Evolutionary conservation across 176 grass and related monocot species (phyloP), one percentile per base, ranked within the genome.

Genomic region (Hordeum vulgare): DNA sequence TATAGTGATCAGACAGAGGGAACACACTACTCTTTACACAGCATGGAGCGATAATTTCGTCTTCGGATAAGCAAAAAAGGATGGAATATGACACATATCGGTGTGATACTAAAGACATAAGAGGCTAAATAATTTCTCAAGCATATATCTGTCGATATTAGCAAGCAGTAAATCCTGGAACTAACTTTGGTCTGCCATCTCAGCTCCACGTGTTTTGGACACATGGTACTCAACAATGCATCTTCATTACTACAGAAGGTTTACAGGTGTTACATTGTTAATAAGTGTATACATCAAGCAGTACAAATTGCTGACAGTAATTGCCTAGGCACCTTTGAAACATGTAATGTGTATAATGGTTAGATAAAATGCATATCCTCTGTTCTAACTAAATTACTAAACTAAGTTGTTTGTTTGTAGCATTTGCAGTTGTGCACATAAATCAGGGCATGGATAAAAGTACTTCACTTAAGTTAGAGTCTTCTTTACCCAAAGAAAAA

Each of bases 141-240:
- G 41, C 41, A 44, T 44, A 44, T 44, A 44, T 11, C 41, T 44
- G 11, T 44, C 12, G 41, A 44, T 44, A 12, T 44, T 11, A 44
- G 41, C 89, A 69, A 94, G 85, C 41, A 94, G 76, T 91, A 98
- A 86, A 95, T 90, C 58, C 93, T 98, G 83, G 96, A 98, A 80
- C 89, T 98, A 88, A 98, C 91, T 86, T 98, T 91, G 40, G 96
- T 94, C 64, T 98, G 93, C 96, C 93, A 98, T 74, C 96, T 89
- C 76, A 98, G 77, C 41, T 98, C 96, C 49, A 98, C 79, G 80
- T 95, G 82, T 75, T 92, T 95, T 2, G 93, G 89, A 53, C 96
- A 98, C 59, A 86, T 93, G 61, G 78, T 90, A 7, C 93, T 83
- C 86, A 92, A 82, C 57, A 98, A 88, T 82, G 93, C 86, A 75